Conservation (phyloP, 169 alveolate genomes). For the Perkinsus chesapeaki region DNA sequence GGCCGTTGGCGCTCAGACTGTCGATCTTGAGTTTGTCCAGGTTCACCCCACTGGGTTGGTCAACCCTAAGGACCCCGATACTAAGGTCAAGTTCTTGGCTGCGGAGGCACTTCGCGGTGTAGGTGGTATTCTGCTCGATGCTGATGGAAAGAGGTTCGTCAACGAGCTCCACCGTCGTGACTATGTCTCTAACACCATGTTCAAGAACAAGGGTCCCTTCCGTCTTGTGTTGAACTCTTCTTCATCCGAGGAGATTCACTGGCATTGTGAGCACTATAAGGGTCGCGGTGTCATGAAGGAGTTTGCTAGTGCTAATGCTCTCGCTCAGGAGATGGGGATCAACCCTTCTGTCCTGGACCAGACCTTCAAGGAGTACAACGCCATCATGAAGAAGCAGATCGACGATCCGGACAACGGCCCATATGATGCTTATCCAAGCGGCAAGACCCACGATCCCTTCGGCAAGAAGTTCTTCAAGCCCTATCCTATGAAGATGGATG, state of each 20-base stretch:
- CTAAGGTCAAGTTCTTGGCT: conserved; percentile 45
- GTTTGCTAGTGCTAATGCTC: conserved; percentile 6
- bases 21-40: conserved; percentile 44
- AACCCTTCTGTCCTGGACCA: neutral
- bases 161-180: conserved; percentile 51
- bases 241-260: conserved; percentile 41
- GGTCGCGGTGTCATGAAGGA: conserved; percentile 19
- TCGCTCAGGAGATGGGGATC: conserved; percentile 16
- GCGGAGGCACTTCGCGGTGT: conserved; percentile 55
- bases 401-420: conserved; percentile 25
- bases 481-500: conserved; percentile 13
- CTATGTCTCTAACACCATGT: conserved; percentile 37
- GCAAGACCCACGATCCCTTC: conserved; percentile 12
- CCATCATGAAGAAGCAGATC: conserved; percentile 13
- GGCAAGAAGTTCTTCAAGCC: conserved; percentile 20
- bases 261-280: conserved; percentile 30
- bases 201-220: conserved; percentile 44
- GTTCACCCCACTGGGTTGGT: conserved; percentile 50
- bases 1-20: conserved; percentile 41
- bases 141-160: conserved; percentile 51
- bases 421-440: conserved; percentile 14
- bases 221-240: conserved; percentile 32
- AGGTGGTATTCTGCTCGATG: conserved; percentile 47
- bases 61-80: conserved; percentile 25
- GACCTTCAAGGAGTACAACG: conserved; percentile 29